phyloP scores from a whole-genome alignment of 345 rosid species.

The Geranium rotundifolium region DNA sequence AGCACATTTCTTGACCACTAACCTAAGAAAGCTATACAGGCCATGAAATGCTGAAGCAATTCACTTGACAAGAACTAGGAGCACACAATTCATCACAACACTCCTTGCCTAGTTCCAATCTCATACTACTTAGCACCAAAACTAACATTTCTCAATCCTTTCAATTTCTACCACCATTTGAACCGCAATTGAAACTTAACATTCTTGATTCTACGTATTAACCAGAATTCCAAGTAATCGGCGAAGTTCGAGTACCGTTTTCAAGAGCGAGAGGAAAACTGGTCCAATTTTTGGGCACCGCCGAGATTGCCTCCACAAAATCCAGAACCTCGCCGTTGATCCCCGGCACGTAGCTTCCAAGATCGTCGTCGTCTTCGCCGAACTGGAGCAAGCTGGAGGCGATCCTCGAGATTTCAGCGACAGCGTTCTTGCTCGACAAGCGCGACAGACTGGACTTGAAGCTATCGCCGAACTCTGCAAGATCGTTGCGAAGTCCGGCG shows the following conservation, averaged over 20 bases:
- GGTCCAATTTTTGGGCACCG: slow-evolving; percentile 48
- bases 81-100: too few species aligned
- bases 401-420: slow-evolving; percentile 36
- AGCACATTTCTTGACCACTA: too few species aligned
- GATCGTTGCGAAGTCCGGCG: slow-evolving; percentile 52
- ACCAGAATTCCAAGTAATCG: neutral
- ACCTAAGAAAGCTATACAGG: too few species aligned
- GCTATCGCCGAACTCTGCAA: slow-evolving; percentile 60
- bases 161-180: too few species aligned
- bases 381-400: slow-evolving; percentile 40
- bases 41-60: too few species aligned
- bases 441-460: slow-evolving; percentile 38
- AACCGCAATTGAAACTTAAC: too few species aligned
- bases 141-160: too few species aligned
- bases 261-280: slow-evolving; percentile 46
- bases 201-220: too few species aligned
- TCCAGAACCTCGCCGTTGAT: slow-evolving; percentile 42
- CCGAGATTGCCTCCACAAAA: slow-evolving; percentile 41
- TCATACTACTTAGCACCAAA: too few species aligned
- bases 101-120: too few species aligned
- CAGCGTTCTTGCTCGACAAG: slow-evolving; percentile 30
- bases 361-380: slow-evolving; percentile 10
- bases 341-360: neutral
- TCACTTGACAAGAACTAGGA: too few species aligned
- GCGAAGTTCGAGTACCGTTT: slow-evolving; percentile 21